Conservation (phyloP, 345 rosid genomes). For the Excoecaria cochinchinensis region DNA sequence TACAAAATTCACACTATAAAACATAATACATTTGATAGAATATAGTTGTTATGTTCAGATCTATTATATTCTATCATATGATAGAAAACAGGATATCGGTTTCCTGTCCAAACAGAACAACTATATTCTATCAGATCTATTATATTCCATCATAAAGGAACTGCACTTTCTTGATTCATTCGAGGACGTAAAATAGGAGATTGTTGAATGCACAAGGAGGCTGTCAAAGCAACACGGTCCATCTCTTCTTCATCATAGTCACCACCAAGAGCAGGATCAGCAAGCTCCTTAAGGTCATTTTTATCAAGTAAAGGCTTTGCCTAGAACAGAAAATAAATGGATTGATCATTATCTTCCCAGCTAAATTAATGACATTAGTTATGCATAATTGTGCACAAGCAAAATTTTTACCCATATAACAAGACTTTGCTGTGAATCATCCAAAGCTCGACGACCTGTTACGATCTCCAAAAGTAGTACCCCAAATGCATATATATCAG, state of each 20-base stretch:
- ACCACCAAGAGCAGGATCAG: slow-evolving; percentile 61
- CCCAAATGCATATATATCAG: slow-evolving; percentile 85
- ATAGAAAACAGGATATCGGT: too few species aligned
- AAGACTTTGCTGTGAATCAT: slow-evolving; percentile 62
- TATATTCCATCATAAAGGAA: neutral
- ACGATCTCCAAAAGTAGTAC: slow-evolving; percentile 88
- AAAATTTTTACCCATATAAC: slow-evolving; percentile 64
- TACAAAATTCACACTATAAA: too few species aligned
- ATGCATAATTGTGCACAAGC: slow-evolving; percentile 7
- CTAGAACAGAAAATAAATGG: slow-evolving; percentile 32
- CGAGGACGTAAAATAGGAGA: slow-evolving; percentile 83
- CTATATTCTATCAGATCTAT: too few species aligned
- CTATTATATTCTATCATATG: too few species aligned
- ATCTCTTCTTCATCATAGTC: slow-evolving; percentile 64
- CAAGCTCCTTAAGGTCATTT: slow-evolving; percentile 45
- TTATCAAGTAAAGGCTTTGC: slow-evolving; percentile 77
- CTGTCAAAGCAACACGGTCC: slow-evolving; percentile 61
- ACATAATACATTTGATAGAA: too few species aligned
- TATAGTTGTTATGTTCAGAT: too few species aligned
- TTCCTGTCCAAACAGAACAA: too few species aligned
- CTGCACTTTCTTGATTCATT: slow-evolving; percentile 68
- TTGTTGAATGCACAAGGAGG: slow-evolving; percentile 74
- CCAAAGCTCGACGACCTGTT: slow-evolving; percentile 73
- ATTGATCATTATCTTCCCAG: neutral
- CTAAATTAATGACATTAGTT: neutral